Base-by-base conservation (phyloP, 2,329 filamentous ascomycete genomes). In the Myriosclerotinia scirpicola region DNA sequence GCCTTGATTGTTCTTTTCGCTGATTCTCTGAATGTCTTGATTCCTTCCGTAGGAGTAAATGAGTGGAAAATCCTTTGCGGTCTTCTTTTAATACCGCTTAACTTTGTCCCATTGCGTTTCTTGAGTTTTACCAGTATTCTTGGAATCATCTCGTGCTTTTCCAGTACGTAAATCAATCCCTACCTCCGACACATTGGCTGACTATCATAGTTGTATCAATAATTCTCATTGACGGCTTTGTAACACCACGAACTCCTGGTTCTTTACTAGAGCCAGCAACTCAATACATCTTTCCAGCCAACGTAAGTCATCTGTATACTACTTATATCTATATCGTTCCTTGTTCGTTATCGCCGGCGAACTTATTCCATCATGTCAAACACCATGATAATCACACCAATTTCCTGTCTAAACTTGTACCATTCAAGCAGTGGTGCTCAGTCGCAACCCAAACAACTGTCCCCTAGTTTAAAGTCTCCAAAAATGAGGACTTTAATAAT, bases 1-100 rank as follows among this genome's bases (percentile, higher is more conserved):
- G 94, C 94, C 3, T 83, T 97, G 4, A 86, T 96, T 42, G 91
- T 97, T 26, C 84, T 97, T n/a, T 98, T 98, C 77, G 91, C 92
- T 62, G 95, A 98, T 79, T 96, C 91, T 54, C 83, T 98, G 72
- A 82, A 91, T 73, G 85, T 91, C 17, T 80, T 98, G 26, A 86
- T 97, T 61, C 91, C 92, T 0, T 87, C 85, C 0, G 79, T 90
- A 69, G 87, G 84, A 56, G 80, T 90, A 6, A 83, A 86, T 0
- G 81, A 86, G 68, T 98, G 94, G 93, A 98, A 98, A 79, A 81
- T 94, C 42, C 78, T 96, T 40, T 96, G 93, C 77, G 89, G 91
- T 20, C 68, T 92, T 22, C 81, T 96, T 65, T 81, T 98, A 71
- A 81, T 96, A 67, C 91, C 93, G 15, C 82, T 98, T 63, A 92